These are phyloP conservation scores for Coemansia sp. DNA, from an alignment of 192 early-diverging fungal species.

Conservation along the genomic window DNA sequence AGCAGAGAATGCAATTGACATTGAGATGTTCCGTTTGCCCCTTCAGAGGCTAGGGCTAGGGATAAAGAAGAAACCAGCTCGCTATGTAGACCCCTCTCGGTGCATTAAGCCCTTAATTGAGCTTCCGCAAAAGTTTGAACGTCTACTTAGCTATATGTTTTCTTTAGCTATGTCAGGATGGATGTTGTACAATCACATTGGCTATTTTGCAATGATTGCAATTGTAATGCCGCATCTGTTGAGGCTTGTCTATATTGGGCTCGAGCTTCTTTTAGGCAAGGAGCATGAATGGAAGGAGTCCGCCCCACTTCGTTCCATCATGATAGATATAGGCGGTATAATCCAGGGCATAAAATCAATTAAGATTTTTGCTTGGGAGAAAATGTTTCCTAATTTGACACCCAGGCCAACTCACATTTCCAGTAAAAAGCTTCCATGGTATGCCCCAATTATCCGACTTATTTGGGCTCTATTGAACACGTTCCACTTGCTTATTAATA, in stretches of 20 bases:
- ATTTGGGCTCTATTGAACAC: too few relatives aligned
- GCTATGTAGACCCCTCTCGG: too few relatives aligned
- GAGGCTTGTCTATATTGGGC: neutral
- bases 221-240: constrained; percentile 8
- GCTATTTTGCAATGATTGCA: constrained; percentile 21
- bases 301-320: too few relatives aligned
- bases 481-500: too few relatives aligned
- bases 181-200: constrained; percentile 26
- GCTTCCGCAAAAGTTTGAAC: neutral
- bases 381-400: constrained; percentile 11
- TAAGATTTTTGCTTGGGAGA: constrained; percentile 48
- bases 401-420: neutral
- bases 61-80: neutral
- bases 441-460: neutral
- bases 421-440: constrained; percentile 21
- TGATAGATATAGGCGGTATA: constrained; percentile 1
- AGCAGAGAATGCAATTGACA: too few relatives aligned
- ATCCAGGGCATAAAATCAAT: constrained; percentile 25
- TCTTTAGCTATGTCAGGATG: neutral
- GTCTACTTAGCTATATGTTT: neutral
- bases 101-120: neutral
- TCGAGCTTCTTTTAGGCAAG: constrained; percentile 5
- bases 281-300: neutral
- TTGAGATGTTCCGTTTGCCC: constrained; percentile 31
- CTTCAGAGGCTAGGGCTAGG: constrained; percentile 13